Evolutionary conservation across 169 alveolate genomes (phyloP), one percentile per base, ranked within the genome.

Genomic region (Plasmodium cynomolgi): DNA sequence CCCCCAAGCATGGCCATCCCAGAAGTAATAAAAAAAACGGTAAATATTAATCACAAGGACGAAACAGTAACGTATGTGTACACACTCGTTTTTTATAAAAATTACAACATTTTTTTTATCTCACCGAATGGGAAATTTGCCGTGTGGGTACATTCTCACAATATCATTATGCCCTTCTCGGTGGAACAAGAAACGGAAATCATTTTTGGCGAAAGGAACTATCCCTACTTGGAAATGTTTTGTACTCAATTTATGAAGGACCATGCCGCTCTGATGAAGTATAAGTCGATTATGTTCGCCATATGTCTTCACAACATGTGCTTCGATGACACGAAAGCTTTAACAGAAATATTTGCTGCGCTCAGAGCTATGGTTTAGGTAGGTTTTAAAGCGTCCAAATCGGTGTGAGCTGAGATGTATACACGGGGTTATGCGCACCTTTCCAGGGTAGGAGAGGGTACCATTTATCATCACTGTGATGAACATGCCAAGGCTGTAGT

Each of bases 101-200:
- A 88, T 88, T 88, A 88, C 47, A 88, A 68, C 72, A 88, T 88
- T 34, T 88, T 88, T 88, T 88, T 88, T 23, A 80, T 88, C 13
- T 37, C 94, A 1, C 94, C 81, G 79, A 77, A 88, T 88, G 94
- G 94, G 47, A 88, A 88, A 88, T 88, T 88, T 88, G 94, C 94
- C 9, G 81, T 84, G 7, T 88, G 94, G 94, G 54, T 88, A n/a
- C 72, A 88, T 88, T 23, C 94, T 11, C 71, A 88, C 54, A 88
- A 88, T 79, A 82, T 79, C 81, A 79, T 44, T 4, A 56, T 88
- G 23, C 94, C 94, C 33, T 79, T 79, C 41, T 75, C 86, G 20
- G 86, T 88, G 31, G 88, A 88, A 34, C 94, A 88, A 56, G 94
- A 88, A 79, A 79, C 83, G 26, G 90, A 88, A 77, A 88, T 88